These are phyloP conservation scores for Coemansia sp. DNA, from an alignment of 192 early-diverging fungal species.

Conservation along the genomic window DNA sequence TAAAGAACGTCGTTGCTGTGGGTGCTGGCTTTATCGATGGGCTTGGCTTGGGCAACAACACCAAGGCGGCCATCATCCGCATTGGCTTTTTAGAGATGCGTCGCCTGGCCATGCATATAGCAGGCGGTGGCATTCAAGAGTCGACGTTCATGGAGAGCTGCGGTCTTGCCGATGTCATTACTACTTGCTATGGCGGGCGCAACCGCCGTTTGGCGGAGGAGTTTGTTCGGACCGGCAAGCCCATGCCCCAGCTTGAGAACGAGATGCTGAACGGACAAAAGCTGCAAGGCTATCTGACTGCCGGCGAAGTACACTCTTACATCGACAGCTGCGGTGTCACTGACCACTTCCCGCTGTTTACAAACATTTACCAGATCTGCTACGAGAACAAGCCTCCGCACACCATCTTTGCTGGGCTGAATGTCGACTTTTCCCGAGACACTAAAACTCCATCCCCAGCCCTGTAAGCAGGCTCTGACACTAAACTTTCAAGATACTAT, in stretches of 20 bases:
- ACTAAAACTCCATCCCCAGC: constrained; percentile 17
- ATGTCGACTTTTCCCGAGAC: constrained; percentile 52
- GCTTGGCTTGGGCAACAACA: constrained; percentile 89
- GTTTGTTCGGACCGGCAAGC: constrained; percentile 87
- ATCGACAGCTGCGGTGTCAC: constrained; percentile 62
- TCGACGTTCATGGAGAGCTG: constrained; percentile 98
- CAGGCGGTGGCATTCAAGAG: constrained; percentile 75
- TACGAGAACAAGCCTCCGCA: constrained; percentile 75
- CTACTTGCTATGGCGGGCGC: constrained; percentile 95
- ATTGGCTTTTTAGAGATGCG: constrained; percentile 95
- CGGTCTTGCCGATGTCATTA: constrained; percentile 95
- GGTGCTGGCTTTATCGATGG: constrained; percentile 96
- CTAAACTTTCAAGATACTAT: neutral
- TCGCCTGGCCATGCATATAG: constrained; percentile 84
- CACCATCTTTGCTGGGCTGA: constrained; percentile 59
- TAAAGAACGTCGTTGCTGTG: constrained; percentile 99
- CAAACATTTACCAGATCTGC: constrained; percentile 88
- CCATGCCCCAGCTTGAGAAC: constrained; percentile 87
- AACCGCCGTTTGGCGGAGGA: constrained; percentile 94
- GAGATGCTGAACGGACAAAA: constrained; percentile 97
- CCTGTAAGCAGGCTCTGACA: neutral
- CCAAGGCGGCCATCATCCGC: constrained; percentile 97
- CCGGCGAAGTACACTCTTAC: constrained; percentile 83
- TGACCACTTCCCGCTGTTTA: constrained; percentile 89
- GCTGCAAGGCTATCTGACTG: constrained; percentile 92